A percentile compares a stretch with the other conserved stretches of the same genome.
These are phyloP conservation scores for bread wheat (Triticum aestivum) DNA, from an alignment of 176 grass and related monocot genomes.

Conservation along the genomic window DNA sequence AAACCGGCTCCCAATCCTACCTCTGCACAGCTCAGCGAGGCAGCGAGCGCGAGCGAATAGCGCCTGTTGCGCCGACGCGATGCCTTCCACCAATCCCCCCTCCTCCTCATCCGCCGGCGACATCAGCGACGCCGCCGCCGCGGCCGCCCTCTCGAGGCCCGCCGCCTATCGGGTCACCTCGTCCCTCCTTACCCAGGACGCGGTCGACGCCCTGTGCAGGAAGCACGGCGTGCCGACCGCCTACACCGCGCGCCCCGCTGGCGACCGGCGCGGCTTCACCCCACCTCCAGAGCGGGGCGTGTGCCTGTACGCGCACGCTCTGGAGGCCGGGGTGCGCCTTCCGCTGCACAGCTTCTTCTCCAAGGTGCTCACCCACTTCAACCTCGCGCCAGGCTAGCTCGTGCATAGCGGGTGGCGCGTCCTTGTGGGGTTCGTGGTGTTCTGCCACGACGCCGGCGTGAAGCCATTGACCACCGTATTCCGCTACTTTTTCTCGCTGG, in stretches of 20 bases:
- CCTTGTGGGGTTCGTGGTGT: background rate
- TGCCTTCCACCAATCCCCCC: too few relatives aligned
- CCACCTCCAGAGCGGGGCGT: background rate
- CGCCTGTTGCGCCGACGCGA: too few relatives aligned
- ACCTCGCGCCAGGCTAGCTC: background rate
- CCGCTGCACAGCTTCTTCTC: background rate
- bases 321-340: background rate
- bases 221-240: background rate
- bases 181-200: background rate
- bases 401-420: background rate
- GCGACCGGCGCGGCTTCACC: background rate
- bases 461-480: background rate
- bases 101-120: too few relatives aligned
- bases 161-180: background rate
- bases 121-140: too few relatives aligned
- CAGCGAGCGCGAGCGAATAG: too few relatives aligned
- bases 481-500: background rate
- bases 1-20: too few relatives aligned
- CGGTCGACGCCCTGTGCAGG: background rate
- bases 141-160: too few relatives aligned
- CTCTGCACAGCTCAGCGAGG: too few relatives aligned
- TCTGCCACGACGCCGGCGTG: background rate
- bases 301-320: background rate
- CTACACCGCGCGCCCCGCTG: background rate
- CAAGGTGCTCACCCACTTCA: background rate